A percentile compares a stretch with the other conserved stretches of the same genome.
These are phyloP conservation scores for Neurospora sp. DNA, from an alignment of 495 filamentous ascomycete genomes.

Conservation along the genomic window DNA sequence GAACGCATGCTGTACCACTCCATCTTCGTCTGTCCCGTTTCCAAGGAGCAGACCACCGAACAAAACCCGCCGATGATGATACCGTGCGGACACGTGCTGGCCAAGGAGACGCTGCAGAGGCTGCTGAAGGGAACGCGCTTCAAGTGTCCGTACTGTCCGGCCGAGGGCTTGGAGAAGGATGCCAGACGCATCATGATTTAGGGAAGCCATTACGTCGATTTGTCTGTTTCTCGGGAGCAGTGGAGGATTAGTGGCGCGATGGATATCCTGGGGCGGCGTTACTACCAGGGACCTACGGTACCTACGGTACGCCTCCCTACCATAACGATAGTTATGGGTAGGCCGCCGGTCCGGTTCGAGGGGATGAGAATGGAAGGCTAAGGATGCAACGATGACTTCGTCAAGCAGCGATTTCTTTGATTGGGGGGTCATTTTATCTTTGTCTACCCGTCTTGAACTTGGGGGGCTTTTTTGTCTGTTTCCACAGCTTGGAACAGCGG, in stretches of 20 bases:
- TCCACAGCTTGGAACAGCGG: background rate
- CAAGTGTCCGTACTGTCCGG: constrained; percentile 96
- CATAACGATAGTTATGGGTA: too few relatives aligned
- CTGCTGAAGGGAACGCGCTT: constrained; percentile 69
- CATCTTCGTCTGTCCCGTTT: constrained; percentile 96
- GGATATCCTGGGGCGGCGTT: background rate
- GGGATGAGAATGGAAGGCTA: background rate
- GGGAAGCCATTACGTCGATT: background rate
- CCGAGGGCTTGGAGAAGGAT: constrained; percentile 65
- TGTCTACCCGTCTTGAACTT: background rate
- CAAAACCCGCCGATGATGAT: constrained; percentile 95
- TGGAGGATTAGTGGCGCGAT: background rate
- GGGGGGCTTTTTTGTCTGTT: background rate
- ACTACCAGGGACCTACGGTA: background rate
- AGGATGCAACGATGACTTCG: background rate
- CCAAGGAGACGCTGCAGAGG: constrained; percentile 66
- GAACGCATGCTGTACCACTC: constrained; percentile 82
- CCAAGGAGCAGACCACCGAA: constrained; percentile 91
- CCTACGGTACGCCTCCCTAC: too few relatives aligned
- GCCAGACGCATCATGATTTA: constrained; percentile 60
- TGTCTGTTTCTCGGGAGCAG: background rate
- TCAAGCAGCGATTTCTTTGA: background rate
- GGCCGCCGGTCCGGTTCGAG: background rate
- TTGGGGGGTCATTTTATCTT: background rate
- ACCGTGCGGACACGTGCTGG: constrained; percentile 91